Evolutionary conservation across 106 monocot genomes (phyloP), one percentile per base, ranked within the genome.

Genomic region (Dendrobium nobile): DNA sequence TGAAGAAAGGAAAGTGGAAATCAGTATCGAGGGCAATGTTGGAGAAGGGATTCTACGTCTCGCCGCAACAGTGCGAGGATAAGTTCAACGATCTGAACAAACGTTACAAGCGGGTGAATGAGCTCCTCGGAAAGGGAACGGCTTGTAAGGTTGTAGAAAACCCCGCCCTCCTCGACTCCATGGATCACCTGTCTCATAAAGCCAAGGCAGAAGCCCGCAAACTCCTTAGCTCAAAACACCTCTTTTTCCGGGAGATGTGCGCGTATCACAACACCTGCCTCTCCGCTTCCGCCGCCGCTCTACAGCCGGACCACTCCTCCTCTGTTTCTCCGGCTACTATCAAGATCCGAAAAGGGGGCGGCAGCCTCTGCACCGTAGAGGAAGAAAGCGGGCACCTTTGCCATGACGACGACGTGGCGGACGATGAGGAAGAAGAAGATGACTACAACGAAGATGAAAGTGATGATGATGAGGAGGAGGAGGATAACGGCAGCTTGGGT

Each of bases 21-120:
- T 86, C 94, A 72, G 96, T 94, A 47, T 97, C 96, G 67, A 67
- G 82, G 84, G 92, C 92, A 55, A 97, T 97, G 96, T 92, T 92
- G 93, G 96, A 97, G 79, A 90, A 87, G 77, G 96, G 90, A 2
- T 89, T 88, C 86, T 85, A 72, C 81, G 96, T 94, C 42, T 97
- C 94, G 47, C 96, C 96, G 78, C 96, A 97, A 85, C 96, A 97
- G 85, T 96, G 96, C 86, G 96, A 93, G 89, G 96, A 96, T 87
- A 96, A 96, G 83, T 96, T 96, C 87, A 96, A 96, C 76, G 96
- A 96, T 72, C 87, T 96, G 37, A 96, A 94, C 90, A 96, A 96
- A 90, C 80, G 96, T 44, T 97, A 92, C 86, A 97, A 91, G 87
- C 81, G 96, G 6, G 90, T 97, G 42, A 94, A 87, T 75, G 96